Base-by-base conservation (phyloP, 805 yeast species). In the Saturnispora halmiae region DNA sequence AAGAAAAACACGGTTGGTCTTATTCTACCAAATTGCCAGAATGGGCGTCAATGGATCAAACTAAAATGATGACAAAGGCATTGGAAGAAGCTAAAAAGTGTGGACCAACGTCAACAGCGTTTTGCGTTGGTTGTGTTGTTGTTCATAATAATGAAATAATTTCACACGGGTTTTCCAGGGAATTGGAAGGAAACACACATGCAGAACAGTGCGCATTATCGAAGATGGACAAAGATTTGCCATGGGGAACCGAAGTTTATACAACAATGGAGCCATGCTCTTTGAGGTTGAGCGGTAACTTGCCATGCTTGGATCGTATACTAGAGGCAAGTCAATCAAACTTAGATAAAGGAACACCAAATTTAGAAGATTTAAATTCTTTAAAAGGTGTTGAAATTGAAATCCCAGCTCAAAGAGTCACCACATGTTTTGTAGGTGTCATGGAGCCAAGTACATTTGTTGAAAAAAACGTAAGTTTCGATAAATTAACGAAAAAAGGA, bases 221-320 rank as follows among this genome's bases (percentile, higher is more conserved):
- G 25, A 92, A 92, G 59, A 81, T 79, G 42, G 50, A 54, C 6
- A 51, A 60, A 29, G 56, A 61, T 1, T 65, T 65, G 9, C 96
- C 96, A 1, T 55, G 51, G 7, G 95, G 95, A 0, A 75, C 92
- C 0, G 84, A 82, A 29, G 59, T 92, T 10, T 92, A 84, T 59
- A 90, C 97, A 0, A 86, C 96, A 0, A 92, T 92, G 97, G 98
- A 92, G 55, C 98, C 98, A 1, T 92, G 98, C 56, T 79, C 94
- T 5, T 72, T 74, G 42, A 69, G 98, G 40, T 64, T 90, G 26
- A 86, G 96, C 55, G 97, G 97, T 0, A 88, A 90, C 50, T 52
- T 69, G 38, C 95, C 98, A 0, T 92, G 98, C 60, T 78, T 77
- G 2, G 87, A 87, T 46, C 69, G 97, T 22, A 77, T 92, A 6